Base-by-base conservation (phyloP, 2,329 filamentous ascomycete species). In the Blumeria hordei region DNA sequence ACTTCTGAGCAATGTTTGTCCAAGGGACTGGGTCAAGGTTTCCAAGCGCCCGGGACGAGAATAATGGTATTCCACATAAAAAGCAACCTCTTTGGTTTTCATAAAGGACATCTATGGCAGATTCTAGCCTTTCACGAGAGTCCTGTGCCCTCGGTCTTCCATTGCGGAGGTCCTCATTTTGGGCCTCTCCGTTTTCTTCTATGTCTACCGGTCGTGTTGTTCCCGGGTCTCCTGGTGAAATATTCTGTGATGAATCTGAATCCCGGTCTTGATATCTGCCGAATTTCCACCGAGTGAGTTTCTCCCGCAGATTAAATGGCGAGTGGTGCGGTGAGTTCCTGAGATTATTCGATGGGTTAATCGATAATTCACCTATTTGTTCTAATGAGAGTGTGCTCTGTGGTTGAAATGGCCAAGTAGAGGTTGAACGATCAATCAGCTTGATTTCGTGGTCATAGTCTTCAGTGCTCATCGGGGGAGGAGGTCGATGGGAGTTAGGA, bases 71-170 rank as follows among this genome's bases (percentile, higher is more conserved):
- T 33, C 92, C 90, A 63, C 90, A 96, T 58, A 94, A 72, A 64
- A 95, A 94, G 41, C 79, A 81, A 10, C 92, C 92, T 56, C 92
- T 78, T 69, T 98, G 85, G 64, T 98, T 98, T 67, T 98, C 92
- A 67, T 94, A 96, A 0, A 98, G 72, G 5, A 96, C 77, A 59
- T 98, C 92, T 58, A 96, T 79, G 33, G 77, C 81, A 2, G 72
- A 71, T 65, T 70, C 74, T 58, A 64, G 35, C 53, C 55, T 43
- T 53, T 59, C 34, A 50, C 51, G 12, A 60, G 58, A 44, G 60
- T 62, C 53, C 60, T 55, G 3, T 57, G 56, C 47, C 14, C 39
- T 54, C 39, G 21, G 34, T 21, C n/a, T 32, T 9, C 44, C 11
- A 44, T 43, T 33, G 43, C 55, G 34, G 55, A 53, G 7, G 54